phyloP scores from a whole-genome alignment of 371 early-diverging fungal genomes.

The Dichotomocladium elegans region DNA sequence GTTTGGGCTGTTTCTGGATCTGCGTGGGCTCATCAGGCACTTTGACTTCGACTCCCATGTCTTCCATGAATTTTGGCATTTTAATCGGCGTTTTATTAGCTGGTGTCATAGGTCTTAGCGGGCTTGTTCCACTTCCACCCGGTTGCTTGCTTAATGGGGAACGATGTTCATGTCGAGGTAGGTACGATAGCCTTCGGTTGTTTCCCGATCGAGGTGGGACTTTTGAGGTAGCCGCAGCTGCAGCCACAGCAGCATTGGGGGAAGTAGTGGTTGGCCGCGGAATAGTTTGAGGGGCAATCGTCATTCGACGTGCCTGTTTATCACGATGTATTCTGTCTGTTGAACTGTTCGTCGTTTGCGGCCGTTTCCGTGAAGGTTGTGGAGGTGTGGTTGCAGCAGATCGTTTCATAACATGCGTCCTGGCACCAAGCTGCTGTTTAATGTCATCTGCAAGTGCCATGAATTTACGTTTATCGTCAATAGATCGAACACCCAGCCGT shows the following conservation, averaged over 20 bases:
- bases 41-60: conserved; percentile 5
- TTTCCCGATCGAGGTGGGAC: too few species aligned
- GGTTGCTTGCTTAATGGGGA: not conserved
- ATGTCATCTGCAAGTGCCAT: conserved; percentile 22
- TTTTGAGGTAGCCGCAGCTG: not conserved
- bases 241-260: not conserved
- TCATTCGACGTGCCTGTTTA: conserved; percentile 15
- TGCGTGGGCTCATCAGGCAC: not conserved
- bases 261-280: conserved; percentile 6
- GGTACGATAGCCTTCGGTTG: conserved; percentile 3
- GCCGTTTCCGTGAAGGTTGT: not conserved
- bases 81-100: conserved; percentile 9
- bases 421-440: conserved; percentile 8
- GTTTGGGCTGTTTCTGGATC: conserved; percentile 9
- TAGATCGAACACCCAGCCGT: conserved; percentile 22
- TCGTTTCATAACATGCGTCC: not conserved
- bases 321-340: conserved; percentile 9
- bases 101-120: not conserved
- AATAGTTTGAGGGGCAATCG: conserved; percentile 15
- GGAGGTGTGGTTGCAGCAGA: conserved; percentile 1
- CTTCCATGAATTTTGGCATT: conserved; percentile 15
- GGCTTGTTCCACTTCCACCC: not conserved
- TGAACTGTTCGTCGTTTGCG: conserved; percentile 9
- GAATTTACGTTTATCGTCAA: conserved; percentile 26
- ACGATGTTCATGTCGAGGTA: not conserved